These are phyloP conservation scores for Litsea cubeba DNA, from an alignment of 164 flowering plant genomes.

Conservation along the genomic window DNA sequence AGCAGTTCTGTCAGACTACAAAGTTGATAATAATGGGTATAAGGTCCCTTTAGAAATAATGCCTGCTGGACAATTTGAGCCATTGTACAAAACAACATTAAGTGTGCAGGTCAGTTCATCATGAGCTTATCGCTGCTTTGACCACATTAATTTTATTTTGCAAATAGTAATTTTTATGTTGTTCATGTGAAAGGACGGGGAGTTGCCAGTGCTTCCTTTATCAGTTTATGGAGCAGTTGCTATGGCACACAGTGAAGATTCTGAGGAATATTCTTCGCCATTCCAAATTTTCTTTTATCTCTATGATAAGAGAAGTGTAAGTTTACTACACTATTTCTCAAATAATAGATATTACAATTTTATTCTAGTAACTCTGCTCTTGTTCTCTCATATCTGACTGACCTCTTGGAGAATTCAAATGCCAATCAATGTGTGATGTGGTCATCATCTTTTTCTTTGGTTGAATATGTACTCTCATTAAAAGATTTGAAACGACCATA, in stretches of 20 bases:
- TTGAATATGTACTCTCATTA: neutral
- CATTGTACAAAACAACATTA: conserved; percentile 69
- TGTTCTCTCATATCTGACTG: neutral
- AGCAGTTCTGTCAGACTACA: conserved; percentile 73
- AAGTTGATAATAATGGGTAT: conserved; percentile 37
- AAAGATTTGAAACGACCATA: too few relatives aligned
- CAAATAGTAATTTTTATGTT: conserved; percentile 2
- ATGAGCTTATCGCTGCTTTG: neutral
- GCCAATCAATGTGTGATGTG: neutral
- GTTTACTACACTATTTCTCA: conserved; percentile 22
- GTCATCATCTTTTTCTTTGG: neutral
- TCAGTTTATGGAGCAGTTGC: conserved; percentile 97
- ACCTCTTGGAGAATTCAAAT: neutral
- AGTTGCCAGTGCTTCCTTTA: conserved; percentile 88
- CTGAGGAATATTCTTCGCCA: conserved; percentile 88
- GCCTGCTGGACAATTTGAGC: conserved; percentile 99
- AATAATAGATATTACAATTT: neutral
- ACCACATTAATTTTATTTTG: neutral
- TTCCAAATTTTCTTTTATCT: conserved; percentile 87
- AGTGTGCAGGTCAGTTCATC: conserved; percentile 59
- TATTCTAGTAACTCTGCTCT: neutral
- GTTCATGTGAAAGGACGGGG: conserved; percentile 66
- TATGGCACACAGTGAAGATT: conserved; percentile 81
- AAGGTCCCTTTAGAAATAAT: conserved; percentile 76
- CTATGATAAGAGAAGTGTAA: conserved; percentile 87